Evolutionary conservation across 176 grass and related monocot genomes (phyloP).

Genomic region (Avena eriantha): DNA sequence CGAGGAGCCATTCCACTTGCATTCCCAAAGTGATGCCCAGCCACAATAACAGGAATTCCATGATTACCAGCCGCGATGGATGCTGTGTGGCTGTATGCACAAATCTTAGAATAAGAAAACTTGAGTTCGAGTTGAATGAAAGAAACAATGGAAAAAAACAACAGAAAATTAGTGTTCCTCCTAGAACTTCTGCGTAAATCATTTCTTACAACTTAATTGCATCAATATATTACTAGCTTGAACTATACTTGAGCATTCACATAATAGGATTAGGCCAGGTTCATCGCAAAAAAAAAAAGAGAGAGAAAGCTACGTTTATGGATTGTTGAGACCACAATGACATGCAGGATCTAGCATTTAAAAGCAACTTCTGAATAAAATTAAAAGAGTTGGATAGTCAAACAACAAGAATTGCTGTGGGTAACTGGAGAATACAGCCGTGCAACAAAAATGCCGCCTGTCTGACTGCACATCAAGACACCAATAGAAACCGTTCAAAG

Average conservation of each 20-base stretch:
- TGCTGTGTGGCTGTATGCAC: conserved; percentile 78
- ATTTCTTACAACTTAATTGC: not conserved
- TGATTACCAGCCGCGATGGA: conserved; percentile 97
- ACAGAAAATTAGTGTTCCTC: conserved; percentile 3
- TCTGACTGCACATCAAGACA: not conserved
- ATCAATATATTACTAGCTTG: not conserved
- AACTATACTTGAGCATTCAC: not conserved
- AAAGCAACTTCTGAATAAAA: not conserved
- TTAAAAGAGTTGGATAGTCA: not conserved
- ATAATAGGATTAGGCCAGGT: not conserved
- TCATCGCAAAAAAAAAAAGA: not conserved
- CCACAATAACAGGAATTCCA: conserved; percentile 85
- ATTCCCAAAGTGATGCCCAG: conserved; percentile 92
- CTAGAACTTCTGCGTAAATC: not conserved
- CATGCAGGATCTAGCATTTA: conserved; percentile 4
- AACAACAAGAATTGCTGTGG: not conserved
- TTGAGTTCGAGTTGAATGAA: not conserved
- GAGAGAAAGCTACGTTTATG: not conserved
- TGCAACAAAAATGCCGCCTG: not conserved
- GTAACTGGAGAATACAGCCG: not conserved
- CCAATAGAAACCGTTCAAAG: not conserved
- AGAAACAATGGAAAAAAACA: not conserved
- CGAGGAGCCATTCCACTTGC: conserved; percentile 99
- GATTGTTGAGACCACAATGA: conserved; percentile 8
- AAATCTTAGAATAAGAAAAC: conserved; percentile 38